Conservation (phyloP, 2,329 filamentous ascomycete species). For the Hymenoscyphus infarciens region DNA sequence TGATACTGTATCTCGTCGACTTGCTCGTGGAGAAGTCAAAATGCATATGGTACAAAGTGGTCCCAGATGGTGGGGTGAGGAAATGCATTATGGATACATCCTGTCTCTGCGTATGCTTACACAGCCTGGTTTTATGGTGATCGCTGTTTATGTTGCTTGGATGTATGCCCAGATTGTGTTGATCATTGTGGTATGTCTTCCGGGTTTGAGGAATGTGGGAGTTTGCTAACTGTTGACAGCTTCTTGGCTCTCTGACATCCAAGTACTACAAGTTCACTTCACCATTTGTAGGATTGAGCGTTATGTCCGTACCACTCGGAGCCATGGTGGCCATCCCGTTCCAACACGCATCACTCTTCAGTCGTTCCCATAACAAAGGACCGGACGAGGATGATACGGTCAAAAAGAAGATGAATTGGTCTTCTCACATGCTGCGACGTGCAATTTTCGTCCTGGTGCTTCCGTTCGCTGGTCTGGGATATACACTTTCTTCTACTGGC, state of each 20-base stretch:
- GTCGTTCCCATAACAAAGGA: constrained; percentile 56
- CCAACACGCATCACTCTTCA: constrained; percentile 68
- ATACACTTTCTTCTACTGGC: constrained; percentile 63
- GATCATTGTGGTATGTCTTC: constrained; percentile 57
- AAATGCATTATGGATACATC: constrained; percentile 66
- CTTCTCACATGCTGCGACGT: constrained; percentile 67
- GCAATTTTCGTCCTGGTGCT: constrained; percentile 64
- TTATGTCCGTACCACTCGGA: constrained; percentile 64
- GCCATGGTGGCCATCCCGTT: constrained; percentile 68
- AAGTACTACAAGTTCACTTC: constrained; percentile 62
- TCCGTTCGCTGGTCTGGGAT: constrained; percentile 63
- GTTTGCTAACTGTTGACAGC: constrained; percentile 36
- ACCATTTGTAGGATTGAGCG: constrained; percentile 62
- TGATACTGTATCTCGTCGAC: constrained; percentile 50
- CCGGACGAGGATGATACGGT: constrained; percentile 65
- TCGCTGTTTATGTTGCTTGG: constrained; percentile 73
- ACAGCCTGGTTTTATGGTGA: constrained; percentile 69
- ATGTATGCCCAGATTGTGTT: constrained; percentile 74
- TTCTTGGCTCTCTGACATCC: constrained; percentile 68
- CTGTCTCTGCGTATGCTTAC: constrained; percentile 67
- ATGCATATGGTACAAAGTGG: constrained; percentile 70
- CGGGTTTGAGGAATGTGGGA: neutral
- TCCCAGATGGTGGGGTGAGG: constrained; percentile 73
- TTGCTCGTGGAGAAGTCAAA: constrained; percentile 72
- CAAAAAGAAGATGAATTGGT: constrained; percentile 61